Evolutionary conservation across 108 stramenopile species (phyloP).

Genomic region (Nitzschia putrida): DNA sequence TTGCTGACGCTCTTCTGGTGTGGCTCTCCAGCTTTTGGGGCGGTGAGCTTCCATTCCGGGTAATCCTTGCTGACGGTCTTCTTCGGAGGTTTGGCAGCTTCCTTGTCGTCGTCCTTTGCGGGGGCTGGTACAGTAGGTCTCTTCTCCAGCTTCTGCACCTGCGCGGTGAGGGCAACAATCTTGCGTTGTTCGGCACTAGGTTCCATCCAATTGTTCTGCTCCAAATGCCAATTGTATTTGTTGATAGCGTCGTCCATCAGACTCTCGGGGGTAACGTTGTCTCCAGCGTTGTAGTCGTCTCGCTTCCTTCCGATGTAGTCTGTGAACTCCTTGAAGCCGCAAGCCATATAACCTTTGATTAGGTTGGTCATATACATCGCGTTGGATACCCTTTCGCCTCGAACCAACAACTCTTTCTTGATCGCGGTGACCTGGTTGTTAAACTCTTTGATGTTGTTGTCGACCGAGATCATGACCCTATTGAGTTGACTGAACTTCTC

Average conservation of each 20-base stretch:
- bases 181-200: slow-evolving; percentile 14
- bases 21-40: not conserved
- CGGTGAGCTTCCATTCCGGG: not conserved
- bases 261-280: slow-evolving; percentile 8
- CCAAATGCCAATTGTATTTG: slow-evolving; percentile 25
- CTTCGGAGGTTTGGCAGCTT: not conserved
- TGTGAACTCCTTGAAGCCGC: too few relatives aligned
- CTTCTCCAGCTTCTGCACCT: slow-evolving; percentile 6
- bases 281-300: slow-evolving; percentile 33
- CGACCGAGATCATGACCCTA: slow-evolving; percentile 21
- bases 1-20: too few relatives aligned
- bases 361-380: slow-evolving; percentile 40
- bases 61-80: not conserved
- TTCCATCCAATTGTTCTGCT: slow-evolving; percentile 16
- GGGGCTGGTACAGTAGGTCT: not conserved
- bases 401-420: slow-evolving; percentile 12
- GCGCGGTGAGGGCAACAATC: slow-evolving; percentile 39
- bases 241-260: slow-evolving; percentile 35
- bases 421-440: slow-evolving; percentile 28
- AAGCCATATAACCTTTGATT: slow-evolving; percentile 45
- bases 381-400: slow-evolving; percentile 21
- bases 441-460: too few relatives aligned
- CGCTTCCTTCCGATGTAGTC: slow-evolving; percentile 35
- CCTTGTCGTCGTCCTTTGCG: slow-evolving; percentile 5
- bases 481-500: slow-evolving; percentile 6